Percentiles rank a stretch among this genome's conserved stretches.
These are phyloP conservation scores for Astragalus glycyphyllos DNA, from an alignment of 306 rosid species.

Conservation along the genomic window DNA sequence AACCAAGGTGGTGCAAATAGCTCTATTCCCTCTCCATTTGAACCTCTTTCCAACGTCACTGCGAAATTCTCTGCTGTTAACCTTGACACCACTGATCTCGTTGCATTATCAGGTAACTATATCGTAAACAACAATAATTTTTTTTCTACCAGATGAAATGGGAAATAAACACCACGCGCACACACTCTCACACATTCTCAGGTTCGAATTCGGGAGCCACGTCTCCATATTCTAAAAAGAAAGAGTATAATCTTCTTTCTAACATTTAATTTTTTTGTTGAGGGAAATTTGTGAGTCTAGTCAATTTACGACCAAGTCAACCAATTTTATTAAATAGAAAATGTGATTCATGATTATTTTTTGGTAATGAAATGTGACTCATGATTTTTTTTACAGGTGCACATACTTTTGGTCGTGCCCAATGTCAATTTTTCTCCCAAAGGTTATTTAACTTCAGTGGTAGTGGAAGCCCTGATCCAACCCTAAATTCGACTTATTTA, in stretches of 20 bases:
- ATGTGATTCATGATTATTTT: too few species aligned
- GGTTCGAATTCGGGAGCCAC: too few species aligned
- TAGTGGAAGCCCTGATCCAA: slow-evolving; percentile 63
- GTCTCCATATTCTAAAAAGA: too few species aligned
- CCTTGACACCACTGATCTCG: slow-evolving; percentile 70
- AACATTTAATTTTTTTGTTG: too few species aligned
- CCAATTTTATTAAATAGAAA: too few species aligned
- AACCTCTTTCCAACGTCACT: slow-evolving; percentile 50
- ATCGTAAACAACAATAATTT: background rate
- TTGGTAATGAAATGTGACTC: too few species aligned
- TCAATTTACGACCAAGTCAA: too few species aligned
- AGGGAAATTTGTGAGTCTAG: too few species aligned
- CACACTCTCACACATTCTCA: too few species aligned
- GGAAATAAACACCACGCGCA: too few species aligned
- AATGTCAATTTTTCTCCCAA: slow-evolving; percentile 53
- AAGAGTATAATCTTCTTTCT: too few species aligned
- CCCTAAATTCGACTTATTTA: slow-evolving; percentile 57
- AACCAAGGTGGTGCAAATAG: slow-evolving; percentile 67
- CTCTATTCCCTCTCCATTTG: slow-evolving; percentile 64
- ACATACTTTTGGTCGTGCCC: slow-evolving; percentile 76
- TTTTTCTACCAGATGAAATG: too few species aligned
- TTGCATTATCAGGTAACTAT: slow-evolving; percentile 69
- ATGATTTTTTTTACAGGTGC: slow-evolving; percentile 53
- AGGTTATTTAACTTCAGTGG: slow-evolving; percentile 61
- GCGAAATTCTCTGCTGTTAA: slow-evolving; percentile 65